phyloP scores from a whole-genome alignment of 257 asterid genomes.

The Solanum neorickii region DNA sequence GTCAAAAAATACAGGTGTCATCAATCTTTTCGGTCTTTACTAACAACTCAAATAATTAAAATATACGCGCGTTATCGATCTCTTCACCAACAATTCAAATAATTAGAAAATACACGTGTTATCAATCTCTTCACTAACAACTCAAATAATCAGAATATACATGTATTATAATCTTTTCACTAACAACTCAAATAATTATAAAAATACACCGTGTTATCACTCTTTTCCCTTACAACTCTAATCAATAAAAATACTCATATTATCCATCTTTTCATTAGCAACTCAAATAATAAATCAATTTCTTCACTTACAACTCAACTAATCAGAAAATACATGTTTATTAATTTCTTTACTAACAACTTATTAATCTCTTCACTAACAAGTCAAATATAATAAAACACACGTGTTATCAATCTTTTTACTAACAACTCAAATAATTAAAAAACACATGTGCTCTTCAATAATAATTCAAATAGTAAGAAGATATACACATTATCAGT shows the following conservation, averaged over 20 bases:
- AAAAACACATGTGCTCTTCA: neutral
- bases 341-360: neutral
- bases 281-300: neutral
- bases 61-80: too few species aligned
- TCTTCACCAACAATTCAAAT: neutral
- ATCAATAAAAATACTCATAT: too few species aligned
- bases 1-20: too few species aligned
- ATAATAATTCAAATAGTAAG: too few species aligned
- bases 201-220: too few species aligned
- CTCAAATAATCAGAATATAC: too few species aligned
- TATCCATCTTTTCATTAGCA: neutral
- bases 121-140: neutral
- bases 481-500: too few species aligned
- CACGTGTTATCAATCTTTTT: neutral
- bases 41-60: neutral
- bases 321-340: neutral
- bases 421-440: neutral
- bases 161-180: neutral
- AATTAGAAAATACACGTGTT: too few species aligned
- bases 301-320: neutral
- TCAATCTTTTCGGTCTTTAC: neutral
- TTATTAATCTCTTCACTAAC: too few species aligned
- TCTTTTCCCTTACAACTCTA: neutral
- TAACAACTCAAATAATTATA: neutral
- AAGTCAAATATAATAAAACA: neutral